These are phyloP conservation scores for Dothistroma pini DNA, from an alignment of 2,329 filamentous ascomycete genomes.

Conservation along the genomic window DNA sequence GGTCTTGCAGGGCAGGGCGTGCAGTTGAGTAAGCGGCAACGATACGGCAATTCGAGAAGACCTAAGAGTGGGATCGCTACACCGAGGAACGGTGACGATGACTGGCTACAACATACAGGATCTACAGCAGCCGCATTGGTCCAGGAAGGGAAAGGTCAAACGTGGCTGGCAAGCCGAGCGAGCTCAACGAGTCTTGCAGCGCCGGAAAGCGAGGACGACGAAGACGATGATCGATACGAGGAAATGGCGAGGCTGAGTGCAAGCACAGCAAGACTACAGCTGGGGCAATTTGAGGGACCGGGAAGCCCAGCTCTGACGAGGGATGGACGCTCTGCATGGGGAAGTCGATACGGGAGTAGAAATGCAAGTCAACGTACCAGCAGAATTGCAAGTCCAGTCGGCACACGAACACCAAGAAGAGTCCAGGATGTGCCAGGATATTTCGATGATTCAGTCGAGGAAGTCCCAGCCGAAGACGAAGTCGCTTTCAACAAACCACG, in stretches of 20 bases:
- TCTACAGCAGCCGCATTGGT: conserved; percentile 55
- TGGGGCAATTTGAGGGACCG: conserved; percentile 14
- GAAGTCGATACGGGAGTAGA: conserved; percentile 36
- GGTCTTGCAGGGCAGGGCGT: conserved; percentile 20
- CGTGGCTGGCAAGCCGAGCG: conserved; percentile 53
- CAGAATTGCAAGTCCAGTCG: conserved; percentile 38
- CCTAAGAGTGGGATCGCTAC: conserved; percentile 17
- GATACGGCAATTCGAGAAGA: conserved; percentile 6
- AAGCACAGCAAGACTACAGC: conserved; percentile 21
- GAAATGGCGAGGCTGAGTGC: conserved; percentile 32
- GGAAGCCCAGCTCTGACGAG: conserved; percentile 20
- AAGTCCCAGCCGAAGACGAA: conserved; percentile 25
- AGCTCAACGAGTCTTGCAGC: conserved; percentile 47
- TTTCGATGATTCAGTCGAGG: conserved; percentile 27
- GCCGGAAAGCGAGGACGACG: conserved; percentile 33
- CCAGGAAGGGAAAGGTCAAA: conserved; percentile 60
- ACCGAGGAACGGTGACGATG: conserved; percentile 33
- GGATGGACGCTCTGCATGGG: conserved; percentile 30
- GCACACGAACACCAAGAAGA: conserved; percentile 35
- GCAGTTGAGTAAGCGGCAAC: conserved; percentile 17
- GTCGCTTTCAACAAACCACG: conserved; percentile 50
- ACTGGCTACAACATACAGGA: conserved; percentile 59
- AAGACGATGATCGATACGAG: conserved; percentile 34
- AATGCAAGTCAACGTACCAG: conserved; percentile 39
- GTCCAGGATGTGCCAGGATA: conserved; percentile 23